A percentile compares a stretch with the other conserved stretches of the same genome.
Evolutionary conservation across 2,329 filamentous ascomycete genomes (phyloP).

Genomic region (Ophiocordyceps polyrhachis-furcata): DNA sequence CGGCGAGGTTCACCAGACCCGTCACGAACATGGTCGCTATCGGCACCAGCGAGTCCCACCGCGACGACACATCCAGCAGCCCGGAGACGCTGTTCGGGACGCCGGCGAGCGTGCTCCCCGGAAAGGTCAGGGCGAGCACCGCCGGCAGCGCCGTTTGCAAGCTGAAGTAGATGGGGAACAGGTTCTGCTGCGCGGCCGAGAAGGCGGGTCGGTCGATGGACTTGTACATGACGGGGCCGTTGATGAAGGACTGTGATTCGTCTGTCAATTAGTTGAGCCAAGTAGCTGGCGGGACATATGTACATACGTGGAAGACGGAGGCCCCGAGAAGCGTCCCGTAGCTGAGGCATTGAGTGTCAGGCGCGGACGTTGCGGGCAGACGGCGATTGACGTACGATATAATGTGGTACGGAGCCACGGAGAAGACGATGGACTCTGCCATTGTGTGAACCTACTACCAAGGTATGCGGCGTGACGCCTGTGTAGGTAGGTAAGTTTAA

Average conservation of each 20-base stretch:
- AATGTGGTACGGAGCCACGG: constrained; percentile 57
- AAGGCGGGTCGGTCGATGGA: constrained; percentile 66
- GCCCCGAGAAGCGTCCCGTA: constrained; percentile 79
- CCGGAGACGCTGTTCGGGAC: constrained; percentile 30
- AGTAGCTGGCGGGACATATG: not conserved
- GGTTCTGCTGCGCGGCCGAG: constrained; percentile 55
- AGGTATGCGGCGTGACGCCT: not conserved
- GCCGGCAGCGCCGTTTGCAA: constrained; percentile 62
- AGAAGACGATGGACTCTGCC: constrained; percentile 22
- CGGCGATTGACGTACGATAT: constrained; percentile 35
- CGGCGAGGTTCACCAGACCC: constrained; percentile 48
- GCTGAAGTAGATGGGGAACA: constrained; percentile 80
- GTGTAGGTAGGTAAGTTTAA: too few species aligned
- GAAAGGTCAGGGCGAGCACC: constrained; percentile 62
- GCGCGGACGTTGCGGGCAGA: not conserved
- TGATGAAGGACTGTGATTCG: constrained; percentile 47
- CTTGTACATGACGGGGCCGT: constrained; percentile 57
- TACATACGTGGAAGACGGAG: constrained; percentile 59
- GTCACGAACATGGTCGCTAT: constrained; percentile 52
- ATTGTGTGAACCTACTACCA: too few species aligned
- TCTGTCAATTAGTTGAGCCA: too few species aligned
- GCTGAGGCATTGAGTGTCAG: constrained; percentile 21
- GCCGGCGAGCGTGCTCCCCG: constrained; percentile 35
- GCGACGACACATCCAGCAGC: constrained; percentile 39
- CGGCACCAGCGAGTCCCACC: constrained; percentile 47